Conservation (phyloP, 2,329 filamentous ascomycete genomes). For the Leptographium radiaticola region DNA sequence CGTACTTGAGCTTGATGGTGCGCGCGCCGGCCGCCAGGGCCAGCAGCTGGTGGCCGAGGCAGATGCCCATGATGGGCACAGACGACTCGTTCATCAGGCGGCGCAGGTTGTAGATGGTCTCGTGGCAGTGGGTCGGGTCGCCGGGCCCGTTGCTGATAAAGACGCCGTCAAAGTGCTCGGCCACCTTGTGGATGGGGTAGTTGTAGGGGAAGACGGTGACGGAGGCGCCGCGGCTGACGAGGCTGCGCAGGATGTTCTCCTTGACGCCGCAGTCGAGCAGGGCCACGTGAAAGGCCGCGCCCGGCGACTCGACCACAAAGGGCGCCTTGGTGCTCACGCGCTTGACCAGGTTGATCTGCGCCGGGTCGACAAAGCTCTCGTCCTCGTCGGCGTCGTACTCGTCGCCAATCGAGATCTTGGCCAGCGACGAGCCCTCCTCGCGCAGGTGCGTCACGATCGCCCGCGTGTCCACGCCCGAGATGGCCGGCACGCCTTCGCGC, state of each 20-base stretch:
- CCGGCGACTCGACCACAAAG: constrained; percentile 80
- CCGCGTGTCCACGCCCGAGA: constrained; percentile 92
- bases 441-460: constrained; percentile 91
- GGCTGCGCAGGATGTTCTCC: constrained; percentile 95
- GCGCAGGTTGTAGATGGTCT: constrained; percentile 83
- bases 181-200: constrained; percentile 96
- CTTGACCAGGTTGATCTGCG: constrained; percentile 92
- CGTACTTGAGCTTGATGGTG: constrained; percentile 97
- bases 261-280: constrained; percentile 98
- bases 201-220: constrained; percentile 93
- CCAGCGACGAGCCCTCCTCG: constrained; percentile 92
- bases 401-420: constrained; percentile 86
- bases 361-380: constrained; percentile 87
- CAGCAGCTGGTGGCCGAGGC: constrained; percentile 90
- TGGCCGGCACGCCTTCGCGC: constrained; percentile 88
- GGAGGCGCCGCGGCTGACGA: constrained; percentile 82
- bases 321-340: constrained; percentile 96
- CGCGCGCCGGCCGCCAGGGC: constrained; percentile 77
- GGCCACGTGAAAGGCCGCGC: constrained; percentile 79
- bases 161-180: constrained; percentile 93
- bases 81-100: constrained; percentile 85
- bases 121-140: constrained; percentile 92
- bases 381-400: constrained; percentile 98
- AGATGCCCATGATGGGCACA: constrained; percentile 94
- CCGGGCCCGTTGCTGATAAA: constrained; percentile 99